Base-by-base conservation (phyloP, 768 basidiomycete genomes). In the Leccinum subgranulosum region DNA sequence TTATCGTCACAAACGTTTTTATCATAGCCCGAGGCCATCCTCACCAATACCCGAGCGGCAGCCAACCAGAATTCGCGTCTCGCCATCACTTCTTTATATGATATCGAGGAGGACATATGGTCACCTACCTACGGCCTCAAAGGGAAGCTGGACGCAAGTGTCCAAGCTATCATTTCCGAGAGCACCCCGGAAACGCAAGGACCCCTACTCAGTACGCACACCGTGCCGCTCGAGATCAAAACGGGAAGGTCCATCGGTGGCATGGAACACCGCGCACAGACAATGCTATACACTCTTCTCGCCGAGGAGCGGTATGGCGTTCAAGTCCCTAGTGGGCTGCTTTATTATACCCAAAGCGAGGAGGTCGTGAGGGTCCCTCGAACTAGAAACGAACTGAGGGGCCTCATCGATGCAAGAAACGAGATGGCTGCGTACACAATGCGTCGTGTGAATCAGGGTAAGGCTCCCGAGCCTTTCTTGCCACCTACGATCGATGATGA, bases 91-190 rank as follows among this genome's bases (percentile, higher is more conserved):
- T 77, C 86, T 28, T 73, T 97, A 5, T 82, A 92, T 60, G 94
- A 94, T 56, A 81, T 96, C 43, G 97, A 99, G 76, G 97, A 99
- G 69, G 94, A 98, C 62, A 96, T 99, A 61, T 97, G 92, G 90
- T 95, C 93, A 1, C 96, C 97, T 0, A 88, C 84, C 2, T 96
- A 92, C 65, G 97, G 97, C 1, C 77, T 99, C 34, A 96, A 95
- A 70, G 97, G 97, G 23, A 98, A 98, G 73, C 76, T 98, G 21
- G 97, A 99, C 64, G 96, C 90, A 2, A 93, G 89, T 2, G 84
- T 98, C 2, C 79, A 90, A 60, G 84, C 84, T 0, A 70, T 84
- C 31, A 79, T 94, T 46, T 71, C 79, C 7, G 84, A 86, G 53
- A 72, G 71, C 27, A 76, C 67, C 58, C 36, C 59, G 14, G 69